Conservation (phyloP, 2,329 filamentous ascomycete genomes). For the Mariannaea elegans region DNA sequence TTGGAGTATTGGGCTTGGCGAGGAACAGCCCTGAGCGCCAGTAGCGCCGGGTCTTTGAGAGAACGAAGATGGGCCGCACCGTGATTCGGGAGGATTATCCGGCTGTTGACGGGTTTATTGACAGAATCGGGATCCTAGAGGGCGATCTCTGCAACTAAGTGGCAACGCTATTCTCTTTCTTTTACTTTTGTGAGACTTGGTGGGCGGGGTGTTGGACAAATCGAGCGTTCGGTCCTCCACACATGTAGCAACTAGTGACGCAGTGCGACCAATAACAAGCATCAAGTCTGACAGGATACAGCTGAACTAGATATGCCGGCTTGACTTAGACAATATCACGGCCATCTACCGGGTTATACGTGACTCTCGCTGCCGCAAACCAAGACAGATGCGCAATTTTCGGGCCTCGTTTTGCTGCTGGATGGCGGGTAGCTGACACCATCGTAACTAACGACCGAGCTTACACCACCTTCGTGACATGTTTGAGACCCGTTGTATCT, state of each 20-base stretch:
- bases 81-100: background rate
- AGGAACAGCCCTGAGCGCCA: background rate
- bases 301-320: no score
- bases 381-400: no score
- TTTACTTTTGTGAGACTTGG: background rate
- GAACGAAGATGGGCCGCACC: slow-evolving; percentile 28
- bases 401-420: no score
- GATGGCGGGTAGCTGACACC: no score
- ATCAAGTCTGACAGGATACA: no score
- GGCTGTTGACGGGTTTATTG: background rate
- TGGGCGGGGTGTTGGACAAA: background rate
- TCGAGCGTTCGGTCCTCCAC: background rate
- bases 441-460: no score
- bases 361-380: no score
- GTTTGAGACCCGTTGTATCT: background rate
- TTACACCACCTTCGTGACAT: background rate
- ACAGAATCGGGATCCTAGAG: background rate
- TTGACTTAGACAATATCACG: no score
- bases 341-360: no score
- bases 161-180: background rate
- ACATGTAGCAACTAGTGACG: background rate
- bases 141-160: background rate
- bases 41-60: slow-evolving; percentile 11
- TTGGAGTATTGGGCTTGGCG: slow-evolving; percentile 34
- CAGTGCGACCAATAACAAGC: background rate